A percentile compares a stretch with the other conserved stretches of the same genome.
Evolutionary conservation across 108 stramenopile species (phyloP).

Genomic region (Pseudonitzschia pungens): DNA sequence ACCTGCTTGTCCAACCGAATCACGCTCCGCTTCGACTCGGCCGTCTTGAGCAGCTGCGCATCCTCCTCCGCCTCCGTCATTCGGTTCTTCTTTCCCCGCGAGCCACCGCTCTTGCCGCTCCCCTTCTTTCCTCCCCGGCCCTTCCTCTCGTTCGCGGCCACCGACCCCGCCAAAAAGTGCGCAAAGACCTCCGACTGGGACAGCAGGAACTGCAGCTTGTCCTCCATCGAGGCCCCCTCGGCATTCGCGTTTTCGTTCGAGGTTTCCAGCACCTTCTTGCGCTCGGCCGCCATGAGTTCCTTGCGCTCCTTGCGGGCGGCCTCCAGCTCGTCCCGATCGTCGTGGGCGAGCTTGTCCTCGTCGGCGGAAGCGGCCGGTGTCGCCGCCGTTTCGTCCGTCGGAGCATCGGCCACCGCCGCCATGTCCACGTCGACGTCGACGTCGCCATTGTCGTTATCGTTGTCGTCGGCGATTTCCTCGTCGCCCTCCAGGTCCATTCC

Average conservation of each 20-base stretch:
- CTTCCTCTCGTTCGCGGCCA: constrained; percentile 2
- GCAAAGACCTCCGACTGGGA: constrained; percentile 98
- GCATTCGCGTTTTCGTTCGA: constrained; percentile 6
- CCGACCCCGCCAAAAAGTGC: constrained; percentile 90
- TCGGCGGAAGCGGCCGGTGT: constrained; percentile 14
- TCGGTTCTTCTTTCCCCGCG: constrained; percentile 72
- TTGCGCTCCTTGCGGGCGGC: constrained; percentile 62
- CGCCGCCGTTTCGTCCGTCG: constrained; percentile 28
- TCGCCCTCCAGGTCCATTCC: constrained; percentile 61
- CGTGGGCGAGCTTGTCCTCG: constrained; percentile 23
- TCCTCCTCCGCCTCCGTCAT: constrained; percentile 98
- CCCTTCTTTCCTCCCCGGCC: constrained; percentile 16
- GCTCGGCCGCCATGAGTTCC: constrained; percentile 70
- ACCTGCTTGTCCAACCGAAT: constrained; percentile 83
- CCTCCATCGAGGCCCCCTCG: constrained; percentile 27
- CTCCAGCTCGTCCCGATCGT: constrained; percentile 58
- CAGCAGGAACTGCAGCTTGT: constrained; percentile 88
- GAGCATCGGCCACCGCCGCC: too few species aligned
- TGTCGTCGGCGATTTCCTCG: constrained; percentile 34
- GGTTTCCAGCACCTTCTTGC: constrained; percentile 26
- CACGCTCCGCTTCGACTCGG: constrained; percentile 77
- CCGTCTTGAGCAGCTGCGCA: constrained; percentile 89
- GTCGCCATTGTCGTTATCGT: neutral
- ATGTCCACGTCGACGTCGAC: constrained; percentile 9
- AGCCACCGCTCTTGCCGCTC: constrained; percentile 41